These are phyloP conservation scores for Vitis rupestris DNA, from an alignment of 164 flowering plant species.

Conservation along the genomic window DNA sequence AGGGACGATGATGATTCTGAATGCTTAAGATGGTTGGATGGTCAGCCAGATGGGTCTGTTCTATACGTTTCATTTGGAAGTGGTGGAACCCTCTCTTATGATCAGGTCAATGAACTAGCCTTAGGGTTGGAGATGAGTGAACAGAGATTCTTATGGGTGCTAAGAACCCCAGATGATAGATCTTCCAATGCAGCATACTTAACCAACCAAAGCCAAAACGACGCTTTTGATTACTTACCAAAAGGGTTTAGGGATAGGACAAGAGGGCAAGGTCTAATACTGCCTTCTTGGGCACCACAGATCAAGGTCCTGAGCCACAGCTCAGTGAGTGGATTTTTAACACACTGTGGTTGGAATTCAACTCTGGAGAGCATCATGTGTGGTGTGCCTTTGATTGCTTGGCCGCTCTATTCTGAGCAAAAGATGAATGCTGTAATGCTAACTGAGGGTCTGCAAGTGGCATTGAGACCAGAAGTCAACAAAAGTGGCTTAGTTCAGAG, in stretches of 20 bases:
- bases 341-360: conserved; percentile 55
- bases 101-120: conserved; percentile 38
- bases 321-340: conserved; percentile 40
- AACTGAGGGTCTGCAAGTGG: conserved; percentile 27
- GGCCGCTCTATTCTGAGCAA: conserved; percentile 55
- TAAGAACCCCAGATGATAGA: conserved; percentile 26
- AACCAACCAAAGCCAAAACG: conserved; percentile 7
- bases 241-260: conserved; percentile 34
- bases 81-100: conserved; percentile 36
- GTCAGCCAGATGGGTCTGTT: conserved; percentile 37
- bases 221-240: conserved; percentile 29
- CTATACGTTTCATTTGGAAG: conserved; percentile 43
- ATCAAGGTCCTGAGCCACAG: conserved; percentile 29
- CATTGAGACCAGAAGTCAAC: conserved; percentile 17
- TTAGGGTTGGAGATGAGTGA: conserved; percentile 39
- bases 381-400: conserved; percentile 43
- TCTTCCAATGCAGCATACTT: conserved; percentile 21
- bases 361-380: conserved; percentile 33
- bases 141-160: conserved; percentile 44
- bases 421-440: conserved; percentile 40
- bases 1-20: not conserved
- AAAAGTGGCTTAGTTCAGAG: conserved; percentile 22
- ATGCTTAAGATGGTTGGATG: conserved; percentile 39
- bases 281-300: conserved; percentile 50
- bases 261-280: conserved; percentile 29